Evolutionary conservation across 805 yeast genomes (phyloP), one percentile per base, ranked within the genome.

Genomic region (Metschnikowia lunata): DNA sequence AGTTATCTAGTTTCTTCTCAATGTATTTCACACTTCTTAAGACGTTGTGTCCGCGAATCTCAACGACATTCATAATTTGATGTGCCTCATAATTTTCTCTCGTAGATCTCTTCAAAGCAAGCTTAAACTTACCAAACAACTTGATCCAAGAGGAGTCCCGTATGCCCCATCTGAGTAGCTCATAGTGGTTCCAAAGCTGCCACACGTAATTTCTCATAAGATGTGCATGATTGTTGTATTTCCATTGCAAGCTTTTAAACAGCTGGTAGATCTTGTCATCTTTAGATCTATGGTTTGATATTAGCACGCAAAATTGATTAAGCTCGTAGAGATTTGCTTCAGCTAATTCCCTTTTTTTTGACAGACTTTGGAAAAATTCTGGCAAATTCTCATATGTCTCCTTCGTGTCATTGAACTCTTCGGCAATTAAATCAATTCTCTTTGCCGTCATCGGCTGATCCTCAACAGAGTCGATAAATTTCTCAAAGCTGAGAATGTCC

Each of bases 171-270:
- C 37, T 36, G 14, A 45, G 11, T 1, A 31, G 8, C n/a, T 48
- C 48, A 26, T 43, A 48, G 18, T 48, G 48, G 35, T 36, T 26
- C 40, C 46, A 37, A 2, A 48, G 34, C 13, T 36, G 37, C 44
- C 39, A 39, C 23, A 48, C 29, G 29, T 48, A 48, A 13, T 31
- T 36, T 26, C 37, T 36, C 40, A 48, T 30, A 14, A 48, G 42
- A 15, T 40, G 30, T 5, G 15, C 39, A 28, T 36, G 13, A 7
- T 15, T 26, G 4, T 26, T 42, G 31, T 36, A 42, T 14, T 29
- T 30, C 4, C 11, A 26, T 26, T 42, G 31, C n/a, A 45, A 31
- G 6, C 8, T 7, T 15, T 28, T 26, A 26, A 48, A 48, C n/a
- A 10, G 23, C 11, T 33, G 30, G 27, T 13, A 18, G 6, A 45